Conservation (phyloP, 2,329 filamentous ascomycete genomes). For the Alternaria brassicicola region DNA sequence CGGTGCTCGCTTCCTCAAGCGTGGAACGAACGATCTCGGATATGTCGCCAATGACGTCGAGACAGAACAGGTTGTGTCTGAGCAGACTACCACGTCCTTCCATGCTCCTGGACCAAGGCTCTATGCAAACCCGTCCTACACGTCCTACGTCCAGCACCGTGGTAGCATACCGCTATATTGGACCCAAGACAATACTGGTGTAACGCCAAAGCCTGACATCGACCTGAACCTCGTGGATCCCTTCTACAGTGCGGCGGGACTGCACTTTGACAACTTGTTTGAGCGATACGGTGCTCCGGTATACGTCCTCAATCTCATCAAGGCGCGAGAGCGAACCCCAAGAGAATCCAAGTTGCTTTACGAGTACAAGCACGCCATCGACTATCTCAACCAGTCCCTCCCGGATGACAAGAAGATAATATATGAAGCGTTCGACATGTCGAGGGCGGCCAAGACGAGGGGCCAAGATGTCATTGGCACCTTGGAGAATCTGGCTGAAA, state of each 20-base stretch:
- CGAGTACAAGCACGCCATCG: slow-evolving; percentile 85
- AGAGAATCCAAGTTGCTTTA: slow-evolving; percentile 88
- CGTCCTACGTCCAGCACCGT: slow-evolving; percentile 94
- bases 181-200: slow-evolving; percentile 94
- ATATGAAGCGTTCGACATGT: slow-evolving; percentile 98
- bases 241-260: slow-evolving; percentile 88
- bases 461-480: slow-evolving; percentile 95
- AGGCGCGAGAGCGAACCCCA: slow-evolving; percentile 79
- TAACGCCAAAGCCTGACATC: slow-evolving; percentile 95
- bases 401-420: slow-evolving; percentile 84
- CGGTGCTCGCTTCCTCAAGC: slow-evolving; percentile 90
- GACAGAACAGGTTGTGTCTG: slow-evolving; percentile 96
- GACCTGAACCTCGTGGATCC: slow-evolving; percentile 94
- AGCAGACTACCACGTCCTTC: slow-evolving; percentile 92
- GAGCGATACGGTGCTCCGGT: slow-evolving; percentile 90
- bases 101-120: slow-evolving; percentile 86
- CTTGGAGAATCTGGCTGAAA: slow-evolving; percentile 86
- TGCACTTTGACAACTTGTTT: slow-evolving; percentile 96
- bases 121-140: slow-evolving; percentile 88
- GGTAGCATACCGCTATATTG: slow-evolving; percentile 97
- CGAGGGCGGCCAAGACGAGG: slow-evolving; percentile 84
- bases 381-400: slow-evolving; percentile 93
- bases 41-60: slow-evolving; percentile 99
- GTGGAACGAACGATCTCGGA: slow-evolving; percentile 90
- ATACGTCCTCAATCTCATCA: slow-evolving; percentile 91